Base-by-base conservation (phyloP, 176 grass and related monocot genomes). In the Carex myosuroides region DNA sequence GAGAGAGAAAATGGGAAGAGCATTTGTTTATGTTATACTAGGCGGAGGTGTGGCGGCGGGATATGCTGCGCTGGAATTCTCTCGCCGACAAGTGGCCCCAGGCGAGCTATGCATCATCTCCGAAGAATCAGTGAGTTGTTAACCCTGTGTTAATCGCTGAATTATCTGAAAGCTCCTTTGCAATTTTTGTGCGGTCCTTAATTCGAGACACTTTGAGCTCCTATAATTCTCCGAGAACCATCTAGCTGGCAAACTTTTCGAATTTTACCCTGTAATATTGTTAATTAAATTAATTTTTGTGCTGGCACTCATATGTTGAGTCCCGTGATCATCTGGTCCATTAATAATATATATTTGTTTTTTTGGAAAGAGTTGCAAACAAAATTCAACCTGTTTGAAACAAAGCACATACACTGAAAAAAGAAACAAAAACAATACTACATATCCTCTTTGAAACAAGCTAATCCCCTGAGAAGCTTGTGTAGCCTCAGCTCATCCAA, bases 101-200 rank as follows among this genome's bases (percentile, higher is more conserved):
- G 91, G 92, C 86, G 85, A 94, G 44, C 85, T 98, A 73, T 98
- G 95, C 86, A 95, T 98, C 86, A 95, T 98, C 89, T 98, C 95
- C 64, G 91, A 93, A 39, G 95, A 98, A 90, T 33, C 81, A 30
- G 92, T 95, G 69, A 83, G 26, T 57, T 82, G 1, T 57, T 64
- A 54, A 83, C 32, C 3, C 3, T 68, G 10, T 82, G 16, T 13
- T 84, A 64, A 46, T 79, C 88, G 69, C 46, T 75, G 70, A 73
- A 74, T 53, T 53, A 7, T 74, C 20, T 2, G 11, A 74, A 82
- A 44, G 12, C 29, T 59, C 55, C 77, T 8, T 8, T 32, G 12
- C 30, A 20, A 60, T 81, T 81, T 82, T 64, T n/a, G 39, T 22
- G 13, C 10, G 17, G 24, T 55, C 10, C 13, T 80, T 16, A 18